Conservation (phyloP, 495 filamentous ascomycete species). For the Podospora tetraspora region DNA sequence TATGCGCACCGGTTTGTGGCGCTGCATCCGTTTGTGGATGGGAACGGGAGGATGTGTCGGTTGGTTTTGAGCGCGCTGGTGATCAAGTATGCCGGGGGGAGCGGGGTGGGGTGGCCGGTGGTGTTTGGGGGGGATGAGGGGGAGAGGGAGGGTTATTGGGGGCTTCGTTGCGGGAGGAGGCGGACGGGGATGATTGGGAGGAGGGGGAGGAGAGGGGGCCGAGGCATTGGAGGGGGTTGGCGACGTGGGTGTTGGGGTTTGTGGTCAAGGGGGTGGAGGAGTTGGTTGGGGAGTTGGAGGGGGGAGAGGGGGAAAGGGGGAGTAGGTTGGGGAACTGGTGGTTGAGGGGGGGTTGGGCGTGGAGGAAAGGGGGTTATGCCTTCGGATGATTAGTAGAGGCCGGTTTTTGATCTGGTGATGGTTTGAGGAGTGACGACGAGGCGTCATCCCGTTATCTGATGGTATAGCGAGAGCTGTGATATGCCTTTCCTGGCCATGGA, state of each 20-base stretch:
- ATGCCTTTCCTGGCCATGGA: not conserved
- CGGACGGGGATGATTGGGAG: constrained; percentile 3
- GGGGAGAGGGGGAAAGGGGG: too few species aligned
- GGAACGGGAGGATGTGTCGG: constrained; percentile 36
- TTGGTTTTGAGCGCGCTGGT: constrained; percentile 34
- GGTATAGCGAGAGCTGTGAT: not conserved
- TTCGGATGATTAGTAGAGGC: not conserved
- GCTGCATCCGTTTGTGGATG: constrained; percentile 38
- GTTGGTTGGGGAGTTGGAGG: not conserved
- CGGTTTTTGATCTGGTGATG: not conserved
- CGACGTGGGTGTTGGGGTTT: not conserved
- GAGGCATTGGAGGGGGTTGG: not conserved
- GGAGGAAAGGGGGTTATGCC: not conserved
- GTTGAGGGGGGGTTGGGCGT: not conserved
- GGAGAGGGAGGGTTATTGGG: constrained; percentile 19
- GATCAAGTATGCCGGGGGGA: constrained; percentile 13
- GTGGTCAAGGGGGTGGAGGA: not conserved
- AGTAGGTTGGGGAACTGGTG: too few species aligned
- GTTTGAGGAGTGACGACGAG: not conserved
- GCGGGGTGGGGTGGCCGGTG: constrained; percentile 21
- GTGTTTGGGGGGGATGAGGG: constrained; percentile 27
- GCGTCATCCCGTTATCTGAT: not conserved
- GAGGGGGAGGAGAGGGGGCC: not conserved
- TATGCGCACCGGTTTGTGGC: constrained; percentile 30
- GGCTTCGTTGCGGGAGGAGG: constrained; percentile 1